phyloP scores from a whole-genome alignment of 495 filamentous ascomycete species.

The Aspergillus ostianus region DNA sequence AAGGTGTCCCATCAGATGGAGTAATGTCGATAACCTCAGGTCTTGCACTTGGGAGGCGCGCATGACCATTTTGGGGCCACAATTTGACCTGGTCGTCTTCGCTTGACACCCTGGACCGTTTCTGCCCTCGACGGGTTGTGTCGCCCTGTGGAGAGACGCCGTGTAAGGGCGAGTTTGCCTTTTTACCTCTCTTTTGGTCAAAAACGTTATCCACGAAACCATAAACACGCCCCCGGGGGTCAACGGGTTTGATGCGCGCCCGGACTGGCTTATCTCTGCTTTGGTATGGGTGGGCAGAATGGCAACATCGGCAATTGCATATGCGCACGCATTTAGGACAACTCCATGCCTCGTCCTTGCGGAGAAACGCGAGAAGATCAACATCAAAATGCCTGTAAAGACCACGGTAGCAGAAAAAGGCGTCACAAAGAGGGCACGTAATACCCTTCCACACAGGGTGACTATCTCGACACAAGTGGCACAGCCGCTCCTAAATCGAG shows the following conservation, averaged over 20 bases:
- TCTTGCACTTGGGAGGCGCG: not conserved
- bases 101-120: conserved; percentile 6
- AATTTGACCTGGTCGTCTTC: not conserved
- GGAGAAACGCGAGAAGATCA: conserved; percentile 15
- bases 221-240: conserved; percentile 18
- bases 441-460: conserved; percentile 21
- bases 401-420: conserved; percentile 25
- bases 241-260: conserved; percentile 18
- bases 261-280: conserved; percentile 21
- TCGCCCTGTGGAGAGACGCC: conserved; percentile 7
- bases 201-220: conserved; percentile 26
- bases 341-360: conserved; percentile 10
- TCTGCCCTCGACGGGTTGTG: conserved; percentile 3
- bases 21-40: not conserved
- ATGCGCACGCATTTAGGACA: conserved; percentile 21
- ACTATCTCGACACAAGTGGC: conserved; percentile 22
- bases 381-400: conserved; percentile 24
- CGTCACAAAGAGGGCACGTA: conserved; percentile 15
- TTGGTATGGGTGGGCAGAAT: conserved; percentile 18
- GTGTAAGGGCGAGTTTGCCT: conserved; percentile 8
- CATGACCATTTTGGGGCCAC: not conserved
- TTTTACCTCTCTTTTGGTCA: conserved; percentile 23
- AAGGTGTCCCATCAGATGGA: not conserved
- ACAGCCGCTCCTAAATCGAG: conserved; percentile 20
- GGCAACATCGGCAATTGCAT: conserved; percentile 25